These are phyloP conservation scores for Pyricularia pennisetigena DNA, from an alignment of 2,329 filamentous ascomycete species.

Conservation along the genomic window DNA sequence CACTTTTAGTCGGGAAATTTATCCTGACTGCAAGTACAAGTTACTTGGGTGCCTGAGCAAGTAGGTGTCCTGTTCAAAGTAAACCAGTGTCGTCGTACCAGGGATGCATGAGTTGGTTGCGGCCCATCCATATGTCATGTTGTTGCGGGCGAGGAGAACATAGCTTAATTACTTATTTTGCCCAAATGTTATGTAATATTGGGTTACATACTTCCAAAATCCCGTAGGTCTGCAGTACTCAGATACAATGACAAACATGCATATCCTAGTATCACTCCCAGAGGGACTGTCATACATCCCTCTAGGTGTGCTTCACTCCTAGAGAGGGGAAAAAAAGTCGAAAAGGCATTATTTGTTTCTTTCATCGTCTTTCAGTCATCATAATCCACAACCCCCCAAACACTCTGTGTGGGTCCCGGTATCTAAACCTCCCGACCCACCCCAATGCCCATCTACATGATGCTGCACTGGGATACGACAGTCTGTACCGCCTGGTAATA, in stretches of 20 bases:
- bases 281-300: not conserved
- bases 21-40: not conserved
- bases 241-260: not conserved
- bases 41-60: not conserved
- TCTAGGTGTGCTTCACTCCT: not conserved
- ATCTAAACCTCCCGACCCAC: not conserved
- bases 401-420: not conserved
- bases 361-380: not conserved
- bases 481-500: conserved; percentile 60
- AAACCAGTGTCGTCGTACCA: not conserved
- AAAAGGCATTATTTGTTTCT: not conserved
- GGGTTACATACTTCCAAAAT: not conserved
- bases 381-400: not conserved
- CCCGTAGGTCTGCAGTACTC: not conserved
- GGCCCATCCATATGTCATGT: not conserved
- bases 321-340: not conserved
- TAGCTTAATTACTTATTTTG: not conserved
- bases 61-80: not conserved
- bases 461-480: conserved; percentile 32
- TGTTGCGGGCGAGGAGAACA: not conserved
- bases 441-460: conserved; percentile 34
- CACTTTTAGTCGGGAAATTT: not conserved
- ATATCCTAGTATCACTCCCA: not conserved
- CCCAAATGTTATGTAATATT: not conserved
- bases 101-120: too few species aligned